Evolutionary conservation across 2,329 filamentous ascomycete species (phyloP).

Genomic region (Didymellaceae sp.): DNA sequence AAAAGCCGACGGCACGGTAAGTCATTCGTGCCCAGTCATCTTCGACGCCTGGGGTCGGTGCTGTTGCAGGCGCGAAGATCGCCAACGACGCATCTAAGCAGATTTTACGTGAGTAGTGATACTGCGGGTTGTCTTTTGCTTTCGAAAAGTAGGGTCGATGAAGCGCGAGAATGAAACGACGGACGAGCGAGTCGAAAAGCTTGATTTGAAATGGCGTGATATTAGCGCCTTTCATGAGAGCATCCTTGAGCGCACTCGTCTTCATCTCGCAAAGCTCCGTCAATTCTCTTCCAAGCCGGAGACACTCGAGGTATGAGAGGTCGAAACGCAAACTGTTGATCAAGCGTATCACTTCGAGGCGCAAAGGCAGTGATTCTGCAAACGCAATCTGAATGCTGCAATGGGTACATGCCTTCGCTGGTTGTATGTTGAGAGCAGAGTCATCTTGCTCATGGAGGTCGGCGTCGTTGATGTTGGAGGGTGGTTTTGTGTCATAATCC

Average conservation of each 20-base stretch:
- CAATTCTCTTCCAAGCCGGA: slow-evolving; percentile 37
- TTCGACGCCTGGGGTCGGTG: slow-evolving; percentile 7
- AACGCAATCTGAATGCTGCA: slow-evolving; percentile 48
- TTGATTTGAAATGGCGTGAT: slow-evolving; percentile 54
- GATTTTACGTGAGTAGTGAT: slow-evolving; percentile 58
- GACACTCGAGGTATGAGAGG: slow-evolving; percentile 38
- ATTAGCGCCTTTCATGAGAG: slow-evolving; percentile 8
- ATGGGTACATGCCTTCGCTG: slow-evolving; percentile 41
- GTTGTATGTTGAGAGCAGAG: slow-evolving; percentile 28
- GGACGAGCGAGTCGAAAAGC: slow-evolving; percentile 59
- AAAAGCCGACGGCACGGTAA: slow-evolving; percentile 30
- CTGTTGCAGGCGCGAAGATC: slow-evolving; percentile 26
- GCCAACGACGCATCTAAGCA: slow-evolving; percentile 51
- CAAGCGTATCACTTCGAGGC: slow-evolving; percentile 44
- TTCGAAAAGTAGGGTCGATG: slow-evolving; percentile 58
- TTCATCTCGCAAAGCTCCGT: slow-evolving; percentile 29
- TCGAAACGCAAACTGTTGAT: slow-evolving; percentile 44
- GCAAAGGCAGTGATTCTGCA: slow-evolving; percentile 42
- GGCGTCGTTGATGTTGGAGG: slow-evolving; percentile 51
- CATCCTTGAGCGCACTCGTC: slow-evolving; percentile 23
- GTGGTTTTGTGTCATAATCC: slow-evolving; percentile 49
- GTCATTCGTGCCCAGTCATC: slow-evolving; percentile 35
- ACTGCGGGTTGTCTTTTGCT: slow-evolving; percentile 54
- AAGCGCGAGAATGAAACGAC: slow-evolving; percentile 62
- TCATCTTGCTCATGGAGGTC: slow-evolving; percentile 41